These are phyloP conservation scores for Hyaloscypha bicolor DNA, from an alignment of 495 filamentous ascomycete genomes.

Conservation along the genomic window DNA sequence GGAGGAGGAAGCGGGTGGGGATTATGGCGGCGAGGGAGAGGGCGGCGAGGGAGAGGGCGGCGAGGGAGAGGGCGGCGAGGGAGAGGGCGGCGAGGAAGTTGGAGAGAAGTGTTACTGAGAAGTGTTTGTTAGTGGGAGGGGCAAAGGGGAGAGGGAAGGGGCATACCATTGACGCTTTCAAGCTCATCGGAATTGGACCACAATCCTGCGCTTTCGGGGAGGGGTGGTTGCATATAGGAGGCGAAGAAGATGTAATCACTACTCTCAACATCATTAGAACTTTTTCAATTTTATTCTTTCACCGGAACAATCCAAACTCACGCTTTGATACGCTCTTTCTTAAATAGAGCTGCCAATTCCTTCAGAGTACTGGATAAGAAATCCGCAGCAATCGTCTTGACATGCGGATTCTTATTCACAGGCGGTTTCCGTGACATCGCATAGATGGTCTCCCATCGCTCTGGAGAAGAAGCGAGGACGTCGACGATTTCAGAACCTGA, in stretches of 20 bases:
- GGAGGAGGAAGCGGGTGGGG: constrained; percentile 52
- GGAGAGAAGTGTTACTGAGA: constrained; percentile 39
- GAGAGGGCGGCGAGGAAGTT: constrained; percentile 51
- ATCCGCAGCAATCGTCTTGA: constrained; percentile 51
- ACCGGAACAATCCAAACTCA: not conserved
- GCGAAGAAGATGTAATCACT: constrained; percentile 59
- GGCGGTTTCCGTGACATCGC: constrained; percentile 48
- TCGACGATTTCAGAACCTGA: constrained; percentile 51
- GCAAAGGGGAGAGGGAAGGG: not conserved
- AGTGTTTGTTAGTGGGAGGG: constrained; percentile 10
- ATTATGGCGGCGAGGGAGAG: constrained; percentile 42
- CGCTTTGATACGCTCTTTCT: constrained; percentile 29
- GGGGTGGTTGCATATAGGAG: constrained; percentile 52
- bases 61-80: constrained; percentile 46
- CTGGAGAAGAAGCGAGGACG: constrained; percentile 44
- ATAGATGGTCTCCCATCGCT: constrained; percentile 56
- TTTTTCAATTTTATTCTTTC: not conserved
- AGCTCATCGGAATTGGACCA: constrained; percentile 51
- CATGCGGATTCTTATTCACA: constrained; percentile 36
- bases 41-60: constrained; percentile 49
- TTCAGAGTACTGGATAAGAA: constrained; percentile 45
- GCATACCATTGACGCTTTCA: constrained; percentile 41
- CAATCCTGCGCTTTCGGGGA: constrained; percentile 40
- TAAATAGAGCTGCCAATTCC: constrained; percentile 41
- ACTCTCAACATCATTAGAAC: not conserved